A percentile compares a stretch with the other conserved stretches of the same genome.
Conservation (phyloP, 495 filamentous ascomycete species). For the Trichoderma orchidacearum region DNA sequence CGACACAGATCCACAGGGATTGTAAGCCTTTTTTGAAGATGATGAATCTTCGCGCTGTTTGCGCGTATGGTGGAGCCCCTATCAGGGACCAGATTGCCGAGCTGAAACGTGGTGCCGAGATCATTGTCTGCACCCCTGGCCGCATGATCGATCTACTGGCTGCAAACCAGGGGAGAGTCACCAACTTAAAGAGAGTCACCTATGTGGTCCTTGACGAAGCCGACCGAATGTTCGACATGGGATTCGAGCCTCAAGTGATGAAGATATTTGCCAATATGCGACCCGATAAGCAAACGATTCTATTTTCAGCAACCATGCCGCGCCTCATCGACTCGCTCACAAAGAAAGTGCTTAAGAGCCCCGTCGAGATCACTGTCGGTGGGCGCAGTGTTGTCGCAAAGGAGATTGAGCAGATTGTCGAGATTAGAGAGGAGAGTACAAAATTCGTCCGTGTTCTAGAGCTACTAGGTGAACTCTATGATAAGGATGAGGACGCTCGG, state of each 20-base stretch:
- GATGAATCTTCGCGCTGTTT: constrained; percentile 79
- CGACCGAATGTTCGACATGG: constrained; percentile 99
- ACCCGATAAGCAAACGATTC: constrained; percentile 80
- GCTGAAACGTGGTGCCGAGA: constrained; percentile 87
- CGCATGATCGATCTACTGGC: constrained; percentile 92
- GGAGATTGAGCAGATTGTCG: constrained; percentile 89
- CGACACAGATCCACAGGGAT: constrained; percentile 87
- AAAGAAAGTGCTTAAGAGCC: constrained; percentile 71
- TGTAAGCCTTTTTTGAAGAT: constrained; percentile 89
- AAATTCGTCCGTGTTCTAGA: constrained; percentile 81
- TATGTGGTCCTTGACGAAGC: constrained; percentile 95
- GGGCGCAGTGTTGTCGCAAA: constrained; percentile 84
- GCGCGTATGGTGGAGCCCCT: constrained; percentile 87
- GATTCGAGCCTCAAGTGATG: constrained; percentile 96
- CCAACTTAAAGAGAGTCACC: constrained; percentile 75
- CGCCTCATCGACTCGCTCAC: constrained; percentile 82
- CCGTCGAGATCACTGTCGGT: constrained; percentile 85
- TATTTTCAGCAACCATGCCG: constrained; percentile 97
- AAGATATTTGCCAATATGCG: constrained; percentile 87
- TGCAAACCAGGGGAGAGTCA: constrained; percentile 84
- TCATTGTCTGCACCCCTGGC: constrained; percentile 92
- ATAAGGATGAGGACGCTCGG: constrained; percentile 76
- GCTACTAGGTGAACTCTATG: constrained; percentile 76
- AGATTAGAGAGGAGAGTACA: constrained; percentile 67
- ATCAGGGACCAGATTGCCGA: constrained; percentile 98